phyloP scores from a whole-genome alignment of 2,329 filamentous ascomycete genomes.

The Exophiala mesophila region DNA sequence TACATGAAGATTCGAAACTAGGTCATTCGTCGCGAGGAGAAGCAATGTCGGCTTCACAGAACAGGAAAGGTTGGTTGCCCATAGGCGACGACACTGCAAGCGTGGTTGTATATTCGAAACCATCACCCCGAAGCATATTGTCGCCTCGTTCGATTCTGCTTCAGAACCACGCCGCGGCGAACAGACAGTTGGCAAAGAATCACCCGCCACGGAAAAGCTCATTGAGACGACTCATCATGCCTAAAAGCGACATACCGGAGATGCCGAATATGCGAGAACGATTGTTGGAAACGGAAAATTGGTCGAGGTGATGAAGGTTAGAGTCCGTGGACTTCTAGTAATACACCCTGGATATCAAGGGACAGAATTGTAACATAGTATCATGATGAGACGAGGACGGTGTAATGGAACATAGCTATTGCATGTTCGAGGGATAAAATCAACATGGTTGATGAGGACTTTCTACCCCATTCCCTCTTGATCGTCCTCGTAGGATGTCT shows the following conservation, averaged over 20 bases:
- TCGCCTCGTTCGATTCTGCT: neutral
- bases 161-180: neutral
- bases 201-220: slow-evolving; percentile 13
- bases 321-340: neutral
- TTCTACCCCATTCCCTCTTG: no score
- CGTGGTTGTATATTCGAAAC: no score
- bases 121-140: neutral
- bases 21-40: no score
- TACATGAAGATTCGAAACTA: no score
- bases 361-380: neutral
- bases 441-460: no score
- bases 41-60: no score
- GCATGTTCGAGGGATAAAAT: no score
- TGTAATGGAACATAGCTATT: no score
- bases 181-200: neutral
- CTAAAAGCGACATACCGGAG: neutral
- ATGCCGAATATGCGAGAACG: neutral
- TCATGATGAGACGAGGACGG: no score
- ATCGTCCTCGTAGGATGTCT: no score
- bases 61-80: no score
- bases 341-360: neutral
- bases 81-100: no score
- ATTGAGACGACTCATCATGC: slow-evolving; percentile 4
- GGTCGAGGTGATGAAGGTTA: neutral
- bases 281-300: neutral